These are phyloP conservation scores for Thielaviopsis populi DNA, from an alignment of 2,329 filamentous ascomycete genomes.

Conservation along the genomic window DNA sequence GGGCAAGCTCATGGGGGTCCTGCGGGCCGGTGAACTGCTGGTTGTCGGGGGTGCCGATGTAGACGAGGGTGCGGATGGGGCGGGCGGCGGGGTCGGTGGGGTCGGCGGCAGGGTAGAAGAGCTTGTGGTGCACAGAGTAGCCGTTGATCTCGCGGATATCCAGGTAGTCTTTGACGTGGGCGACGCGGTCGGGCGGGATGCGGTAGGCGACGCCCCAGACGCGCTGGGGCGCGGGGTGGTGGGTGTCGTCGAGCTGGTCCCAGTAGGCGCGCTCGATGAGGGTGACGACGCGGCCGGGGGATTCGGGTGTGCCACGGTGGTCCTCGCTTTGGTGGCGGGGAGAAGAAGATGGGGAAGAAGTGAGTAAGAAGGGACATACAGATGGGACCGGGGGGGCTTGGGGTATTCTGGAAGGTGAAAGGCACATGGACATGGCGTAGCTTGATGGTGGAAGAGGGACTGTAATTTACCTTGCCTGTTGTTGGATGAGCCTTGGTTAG, in stretches of 20 bases:
- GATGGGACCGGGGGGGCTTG: background rate
- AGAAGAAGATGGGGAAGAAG: background rate
- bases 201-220: constrained; percentile 94
- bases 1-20: constrained; percentile 60
- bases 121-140: constrained; percentile 83
- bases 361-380: constrained; percentile 10
- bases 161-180: constrained; percentile 75
- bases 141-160: constrained; percentile 97
- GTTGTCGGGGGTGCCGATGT: constrained; percentile 88
- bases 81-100: constrained; percentile 29
- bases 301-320: constrained; percentile 78
- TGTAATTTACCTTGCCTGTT: constrained; percentile 4
- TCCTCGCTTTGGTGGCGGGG: constrained; percentile 57
- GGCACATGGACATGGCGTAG: too few species aligned
- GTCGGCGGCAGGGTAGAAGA: constrained; percentile 50
- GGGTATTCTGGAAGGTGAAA: background rate
- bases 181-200: constrained; percentile 55
- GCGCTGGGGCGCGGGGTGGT: constrained; percentile 43
- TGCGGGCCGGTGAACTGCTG: constrained; percentile 81
- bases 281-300: constrained; percentile 83
- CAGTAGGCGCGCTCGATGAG: constrained; percentile 76
- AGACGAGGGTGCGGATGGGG: constrained; percentile 51
- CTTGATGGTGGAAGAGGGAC: background rate
- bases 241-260: constrained; percentile 57
- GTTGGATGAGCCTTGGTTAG: background rate